phyloP scores from a whole-genome alignment of 164 flowering plant species.

The Aristolochia fimbriata region DNA sequence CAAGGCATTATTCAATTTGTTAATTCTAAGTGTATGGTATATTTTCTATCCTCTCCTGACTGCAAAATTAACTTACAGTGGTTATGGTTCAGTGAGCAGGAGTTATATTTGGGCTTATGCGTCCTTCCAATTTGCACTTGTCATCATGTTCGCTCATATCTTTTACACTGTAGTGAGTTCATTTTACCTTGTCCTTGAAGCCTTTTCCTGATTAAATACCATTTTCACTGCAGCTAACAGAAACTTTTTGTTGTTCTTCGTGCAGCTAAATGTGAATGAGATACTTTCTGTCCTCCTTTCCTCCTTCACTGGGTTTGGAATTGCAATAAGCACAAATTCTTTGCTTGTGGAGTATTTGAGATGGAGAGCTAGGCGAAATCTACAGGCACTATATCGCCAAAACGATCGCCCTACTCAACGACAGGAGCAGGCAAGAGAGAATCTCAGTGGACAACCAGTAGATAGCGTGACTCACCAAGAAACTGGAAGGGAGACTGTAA shows the following conservation, averaged over 20 bases:
- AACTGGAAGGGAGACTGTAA: background rate
- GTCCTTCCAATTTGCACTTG: slow-evolving; percentile 71
- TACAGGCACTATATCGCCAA: slow-evolving; percentile 22
- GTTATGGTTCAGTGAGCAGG: slow-evolving; percentile 54
- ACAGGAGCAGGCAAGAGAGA: slow-evolving; percentile 18
- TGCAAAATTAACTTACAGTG: background rate
- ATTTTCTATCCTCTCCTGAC: too few species aligned
- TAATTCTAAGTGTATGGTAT: too few species aligned
- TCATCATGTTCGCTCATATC: slow-evolving; percentile 74
- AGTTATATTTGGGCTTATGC: slow-evolving; percentile 85
- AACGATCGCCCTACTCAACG: slow-evolving; percentile 14
- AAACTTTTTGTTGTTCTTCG: background rate
- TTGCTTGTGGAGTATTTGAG: slow-evolving; percentile 59
- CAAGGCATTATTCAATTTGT: too few species aligned
- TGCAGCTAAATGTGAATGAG: slow-evolving; percentile 61
- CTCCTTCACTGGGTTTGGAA: slow-evolving; percentile 77
- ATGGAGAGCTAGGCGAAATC: slow-evolving; percentile 43
- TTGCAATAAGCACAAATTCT: slow-evolving; percentile 68
- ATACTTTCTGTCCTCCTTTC: slow-evolving; percentile 70
- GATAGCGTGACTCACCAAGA: slow-evolving; percentile 6
- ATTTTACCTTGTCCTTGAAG: background rate
- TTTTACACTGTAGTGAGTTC: slow-evolving; percentile 63
- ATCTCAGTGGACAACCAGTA: slow-evolving; percentile 4
- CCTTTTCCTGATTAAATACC: background rate
- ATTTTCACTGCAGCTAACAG: background rate